These are phyloP conservation scores for Aurinia saxatilis DNA, from an alignment of 345 rosid species.

Conservation along the genomic window DNA sequence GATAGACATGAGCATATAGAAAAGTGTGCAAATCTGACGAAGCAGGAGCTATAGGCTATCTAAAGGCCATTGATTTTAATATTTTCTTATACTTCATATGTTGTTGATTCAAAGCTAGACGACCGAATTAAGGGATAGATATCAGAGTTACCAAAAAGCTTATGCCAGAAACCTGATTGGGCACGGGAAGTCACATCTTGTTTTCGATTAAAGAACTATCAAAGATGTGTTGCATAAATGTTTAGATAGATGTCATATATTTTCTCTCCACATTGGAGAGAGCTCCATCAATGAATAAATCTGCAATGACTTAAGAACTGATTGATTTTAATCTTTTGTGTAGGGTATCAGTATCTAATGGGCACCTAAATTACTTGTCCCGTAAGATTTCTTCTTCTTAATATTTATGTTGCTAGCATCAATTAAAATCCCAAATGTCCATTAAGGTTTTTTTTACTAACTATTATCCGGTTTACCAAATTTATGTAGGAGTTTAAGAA, in stretches of 20 bases:
- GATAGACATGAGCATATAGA: too few relatives aligned
- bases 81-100: too few relatives aligned
- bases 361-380: not conserved
- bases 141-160: too few relatives aligned
- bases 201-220: too few relatives aligned
- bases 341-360: constrained; percentile 22
- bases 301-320: not conserved
- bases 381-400: constrained; percentile 15
- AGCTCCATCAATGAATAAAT: not conserved
- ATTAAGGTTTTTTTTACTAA: not conserved
- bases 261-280: not conserved
- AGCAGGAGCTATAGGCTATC: too few relatives aligned
- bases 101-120: not conserved
- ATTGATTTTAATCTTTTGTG: not conserved
- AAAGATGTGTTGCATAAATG: too few relatives aligned
- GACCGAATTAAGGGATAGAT: too few relatives aligned
- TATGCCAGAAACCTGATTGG: too few relatives aligned
- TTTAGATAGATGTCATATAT: not conserved
- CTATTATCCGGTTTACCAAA: not conserved
- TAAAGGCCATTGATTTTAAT: too few relatives aligned
- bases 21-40: too few relatives aligned
- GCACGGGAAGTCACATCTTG: too few relatives aligned
- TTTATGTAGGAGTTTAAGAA: not conserved
- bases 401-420: not conserved
- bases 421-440: not conserved